Conservation (phyloP, 345 rosid species). For the Syzygium aqueum region DNA sequence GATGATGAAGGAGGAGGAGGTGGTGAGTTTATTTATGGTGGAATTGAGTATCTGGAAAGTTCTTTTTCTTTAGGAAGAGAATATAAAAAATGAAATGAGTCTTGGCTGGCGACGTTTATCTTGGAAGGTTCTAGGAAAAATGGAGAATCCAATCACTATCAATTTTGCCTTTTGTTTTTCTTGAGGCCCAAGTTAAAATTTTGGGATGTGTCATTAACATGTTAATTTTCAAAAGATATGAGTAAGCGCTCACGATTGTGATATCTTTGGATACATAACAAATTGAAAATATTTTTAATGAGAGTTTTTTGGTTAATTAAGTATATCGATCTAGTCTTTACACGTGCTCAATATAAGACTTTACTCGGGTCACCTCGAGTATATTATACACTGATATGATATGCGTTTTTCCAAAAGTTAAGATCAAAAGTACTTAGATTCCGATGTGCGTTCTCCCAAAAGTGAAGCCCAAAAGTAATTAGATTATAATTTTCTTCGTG, state of each 20-base stretch:
- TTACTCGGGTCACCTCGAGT: no score
- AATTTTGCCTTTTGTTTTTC: background rate
- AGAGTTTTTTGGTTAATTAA: background rate
- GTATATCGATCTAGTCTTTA: background rate
- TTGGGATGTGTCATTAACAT: background rate
- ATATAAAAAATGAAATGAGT: background rate
- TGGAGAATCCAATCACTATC: background rate
- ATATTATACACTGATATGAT: no score
- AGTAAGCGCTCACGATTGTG: no score
- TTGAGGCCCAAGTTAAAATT: background rate
- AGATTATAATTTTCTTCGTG: no score
- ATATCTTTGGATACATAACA: background rate
- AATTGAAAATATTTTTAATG: background rate
- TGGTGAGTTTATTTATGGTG: background rate
- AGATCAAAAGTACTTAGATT: no score
- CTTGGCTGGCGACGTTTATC: background rate
- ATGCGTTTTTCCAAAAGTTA: no score
- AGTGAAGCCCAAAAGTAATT: no score
- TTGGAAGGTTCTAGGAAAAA: background rate
- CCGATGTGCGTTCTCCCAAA: background rate
- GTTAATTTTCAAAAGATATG: background rate
- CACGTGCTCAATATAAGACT: background rate
- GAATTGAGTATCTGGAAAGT: constrained; percentile 21
- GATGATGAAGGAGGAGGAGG: background rate
- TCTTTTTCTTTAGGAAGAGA: constrained; percentile 3